These are phyloP conservation scores for Apiotrichum siamense DNA, from an alignment of 1,284 basidiomycete species.

Conservation along the genomic window DNA sequence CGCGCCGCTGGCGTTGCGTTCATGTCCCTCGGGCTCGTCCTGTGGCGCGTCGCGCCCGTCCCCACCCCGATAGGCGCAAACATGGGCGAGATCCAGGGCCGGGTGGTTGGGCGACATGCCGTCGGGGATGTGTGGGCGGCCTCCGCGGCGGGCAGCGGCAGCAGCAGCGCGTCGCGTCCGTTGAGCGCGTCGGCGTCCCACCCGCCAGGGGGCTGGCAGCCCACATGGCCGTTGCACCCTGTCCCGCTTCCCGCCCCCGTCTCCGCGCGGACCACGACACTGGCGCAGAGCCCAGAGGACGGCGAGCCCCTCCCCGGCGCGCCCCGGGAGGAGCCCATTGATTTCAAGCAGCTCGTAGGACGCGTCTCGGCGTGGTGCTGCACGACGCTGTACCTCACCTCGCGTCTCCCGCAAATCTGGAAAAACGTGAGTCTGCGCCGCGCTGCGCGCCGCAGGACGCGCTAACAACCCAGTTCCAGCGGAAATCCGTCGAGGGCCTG, in stretches of 20 bases:
- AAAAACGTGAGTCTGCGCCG: conserved; percentile 87
- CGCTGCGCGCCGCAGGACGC: too few relatives aligned
- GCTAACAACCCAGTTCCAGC: conserved; percentile 59
- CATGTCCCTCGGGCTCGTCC: conserved; percentile 40
- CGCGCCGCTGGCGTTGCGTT: conserved; percentile 45
- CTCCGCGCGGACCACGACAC: background rate
- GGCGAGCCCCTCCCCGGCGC: background rate
- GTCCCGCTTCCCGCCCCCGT: background rate
- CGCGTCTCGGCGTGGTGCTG: conserved; percentile 88
- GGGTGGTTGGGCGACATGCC: background rate
- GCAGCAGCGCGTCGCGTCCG: too few relatives aligned
- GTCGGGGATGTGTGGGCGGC: too few relatives aligned
- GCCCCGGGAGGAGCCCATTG: background rate
- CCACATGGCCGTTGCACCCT: conserved; percentile 3
- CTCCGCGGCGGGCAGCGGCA: too few relatives aligned
- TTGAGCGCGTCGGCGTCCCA: too few relatives aligned
- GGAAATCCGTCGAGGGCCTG: conserved; percentile 88
- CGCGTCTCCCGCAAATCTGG: conserved; percentile 90
- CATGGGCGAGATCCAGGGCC: background rate
- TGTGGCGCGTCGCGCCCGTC: conserved; percentile 20
- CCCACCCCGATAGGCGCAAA: background rate
- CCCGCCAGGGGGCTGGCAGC: too few relatives aligned
- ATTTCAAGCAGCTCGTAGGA: conserved; percentile 55
- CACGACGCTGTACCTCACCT: conserved; percentile 83
- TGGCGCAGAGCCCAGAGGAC: background rate